These are phyloP conservation scores for Tolypocladium ovalisporum DNA, from an alignment of 2,329 filamentous ascomycete species.

Conservation along the genomic window DNA sequence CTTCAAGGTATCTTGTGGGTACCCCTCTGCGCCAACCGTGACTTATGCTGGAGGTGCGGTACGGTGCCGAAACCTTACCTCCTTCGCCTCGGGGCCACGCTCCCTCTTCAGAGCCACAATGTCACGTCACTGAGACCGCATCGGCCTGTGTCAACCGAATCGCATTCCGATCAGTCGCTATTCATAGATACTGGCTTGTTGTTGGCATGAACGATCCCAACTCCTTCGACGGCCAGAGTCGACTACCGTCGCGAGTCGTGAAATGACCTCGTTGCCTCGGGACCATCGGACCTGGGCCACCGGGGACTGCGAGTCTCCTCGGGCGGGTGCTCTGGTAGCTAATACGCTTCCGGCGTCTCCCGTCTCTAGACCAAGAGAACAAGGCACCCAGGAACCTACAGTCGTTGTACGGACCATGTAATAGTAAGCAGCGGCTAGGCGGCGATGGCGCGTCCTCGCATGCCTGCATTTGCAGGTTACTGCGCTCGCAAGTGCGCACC, in stretches of 20 bases:
- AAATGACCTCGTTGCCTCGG: neutral
- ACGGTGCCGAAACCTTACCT: neutral
- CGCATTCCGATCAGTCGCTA: neutral
- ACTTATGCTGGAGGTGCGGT: neutral
- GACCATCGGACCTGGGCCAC: neutral
- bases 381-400: neutral
- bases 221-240: neutral
- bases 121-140: neutral
- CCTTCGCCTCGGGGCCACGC: neutral
- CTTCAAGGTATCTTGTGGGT: neutral
- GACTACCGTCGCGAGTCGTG: neutral
- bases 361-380: neutral
- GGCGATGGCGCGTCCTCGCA: neutral
- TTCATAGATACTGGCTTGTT: neutral
- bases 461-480: neutral
- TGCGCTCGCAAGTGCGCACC: neutral
- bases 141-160: neutral
- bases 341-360: neutral
- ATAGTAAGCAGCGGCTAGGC: neutral
- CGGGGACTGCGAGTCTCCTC: neutral
- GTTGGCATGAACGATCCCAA: neutral
- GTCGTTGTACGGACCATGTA: neutral
- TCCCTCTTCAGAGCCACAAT: neutral
- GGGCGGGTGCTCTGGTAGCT: neutral
- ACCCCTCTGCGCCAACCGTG: neutral